These are phyloP conservation scores for Auricularia auricula-judae DNA, from an alignment of 768 basidiomycete genomes.

Conservation along the genomic window DNA sequence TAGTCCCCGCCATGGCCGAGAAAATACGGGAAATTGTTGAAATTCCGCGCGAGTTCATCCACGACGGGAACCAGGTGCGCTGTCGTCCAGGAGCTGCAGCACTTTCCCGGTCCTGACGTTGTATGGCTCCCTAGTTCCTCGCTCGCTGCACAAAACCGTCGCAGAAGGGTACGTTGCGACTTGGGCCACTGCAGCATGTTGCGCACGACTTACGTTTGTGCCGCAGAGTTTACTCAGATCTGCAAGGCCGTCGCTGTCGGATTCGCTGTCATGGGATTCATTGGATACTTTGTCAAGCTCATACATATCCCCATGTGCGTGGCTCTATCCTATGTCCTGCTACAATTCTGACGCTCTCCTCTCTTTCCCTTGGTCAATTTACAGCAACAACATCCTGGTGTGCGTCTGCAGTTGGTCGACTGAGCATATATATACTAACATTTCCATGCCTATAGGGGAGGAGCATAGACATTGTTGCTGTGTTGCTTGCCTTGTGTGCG, in stretches of 20 bases:
- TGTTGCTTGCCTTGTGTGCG: not conserved
- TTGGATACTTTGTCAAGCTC: conserved; percentile 97
- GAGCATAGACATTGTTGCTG: conserved; percentile 33
- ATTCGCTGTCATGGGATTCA: conserved; percentile 98
- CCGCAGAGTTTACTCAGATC: conserved; percentile 83
- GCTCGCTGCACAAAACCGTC: conserved; percentile 97
- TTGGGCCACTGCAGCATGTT: not conserved
- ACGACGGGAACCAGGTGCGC: conserved; percentile 85
- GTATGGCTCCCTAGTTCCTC: conserved; percentile 54
- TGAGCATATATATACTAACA: conserved; percentile 14
- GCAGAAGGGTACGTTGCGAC: conserved; percentile 61
- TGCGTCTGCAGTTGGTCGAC: conserved; percentile 35
- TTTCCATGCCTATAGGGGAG: conserved; percentile 42
- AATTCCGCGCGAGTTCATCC: conserved; percentile 82
- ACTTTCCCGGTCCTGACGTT: not conserved
- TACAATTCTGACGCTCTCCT: not conserved
- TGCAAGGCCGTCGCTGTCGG: conserved; percentile 95
- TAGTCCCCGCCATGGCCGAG: conserved; percentile 57
- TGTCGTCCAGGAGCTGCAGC: not conserved
- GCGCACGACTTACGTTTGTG: not conserved
- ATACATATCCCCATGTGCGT: conserved; percentile 96
- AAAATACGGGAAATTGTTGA: conserved; percentile 85
- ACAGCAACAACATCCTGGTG: conserved; percentile 96
- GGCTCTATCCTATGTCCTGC: conserved; percentile 11
- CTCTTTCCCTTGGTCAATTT: conserved; percentile 2